These are phyloP conservation scores for Thalia dealbata DNA, from an alignment of 176 grass and related monocot genomes.

Conservation along the genomic window DNA sequence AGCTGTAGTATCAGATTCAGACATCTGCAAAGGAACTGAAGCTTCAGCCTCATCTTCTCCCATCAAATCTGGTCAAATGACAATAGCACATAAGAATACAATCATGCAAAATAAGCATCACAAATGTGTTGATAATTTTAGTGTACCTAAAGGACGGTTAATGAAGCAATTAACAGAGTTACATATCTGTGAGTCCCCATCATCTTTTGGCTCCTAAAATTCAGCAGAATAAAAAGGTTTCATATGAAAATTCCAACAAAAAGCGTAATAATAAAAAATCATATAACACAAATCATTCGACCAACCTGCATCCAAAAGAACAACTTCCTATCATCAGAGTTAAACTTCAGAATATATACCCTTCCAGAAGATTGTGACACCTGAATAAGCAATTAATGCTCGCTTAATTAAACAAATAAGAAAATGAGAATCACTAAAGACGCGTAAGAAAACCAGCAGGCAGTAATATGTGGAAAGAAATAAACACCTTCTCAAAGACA, in stretches of 20 bases:
- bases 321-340: conserved; percentile 60
- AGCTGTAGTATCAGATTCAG: conserved; percentile 72
- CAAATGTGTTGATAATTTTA: conserved; percentile 17
- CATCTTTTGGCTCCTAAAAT: conserved; percentile 62
- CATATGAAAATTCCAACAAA: background rate
- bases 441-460: conserved; percentile 6
- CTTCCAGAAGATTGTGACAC: conserved; percentile 74
- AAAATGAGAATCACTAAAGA: conserved; percentile 3
- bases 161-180: conserved; percentile 66
- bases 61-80: conserved; percentile 44
- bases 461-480: background rate
- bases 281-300: background rate
- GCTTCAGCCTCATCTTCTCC: conserved; percentile 57
- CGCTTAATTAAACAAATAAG: background rate
- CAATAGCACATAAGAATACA: conserved; percentile 14
- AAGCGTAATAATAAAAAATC: conserved; percentile 7
- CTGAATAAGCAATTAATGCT: conserved; percentile 34
- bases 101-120: conserved; percentile 10
- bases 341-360: conserved; percentile 97
- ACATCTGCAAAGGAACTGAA: conserved; percentile 54
- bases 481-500: conserved; percentile 81
- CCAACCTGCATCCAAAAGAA: conserved; percentile 98
- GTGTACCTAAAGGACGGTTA: conserved; percentile 69
- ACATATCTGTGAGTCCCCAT: conserved; percentile 56
- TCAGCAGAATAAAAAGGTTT: background rate